Evolutionary conservation across 257 asterid species (phyloP), one percentile per base, ranked within the genome.

Genomic region (Thymus quinquecostatus): DNA sequence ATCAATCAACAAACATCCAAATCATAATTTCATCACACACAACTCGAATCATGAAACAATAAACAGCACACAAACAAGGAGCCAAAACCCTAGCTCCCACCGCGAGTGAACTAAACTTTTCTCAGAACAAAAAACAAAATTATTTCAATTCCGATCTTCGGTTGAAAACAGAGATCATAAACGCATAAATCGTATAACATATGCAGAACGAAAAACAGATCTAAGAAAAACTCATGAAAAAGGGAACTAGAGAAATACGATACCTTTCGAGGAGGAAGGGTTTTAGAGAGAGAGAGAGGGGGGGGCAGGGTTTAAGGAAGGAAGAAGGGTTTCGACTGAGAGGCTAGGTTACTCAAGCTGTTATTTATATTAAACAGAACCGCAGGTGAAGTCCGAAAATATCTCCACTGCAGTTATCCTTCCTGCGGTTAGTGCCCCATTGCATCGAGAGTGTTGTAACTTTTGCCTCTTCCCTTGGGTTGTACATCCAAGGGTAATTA

Each of bases 321-420:
- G 32, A 56, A 40, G 5, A 69, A 7, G 3, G 33, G 36, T 47
- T 8, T 50, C 0, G 54, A 34, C 9, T 70, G 29, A 80, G 81
- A 81, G 82, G 82, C 84, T 82, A 79, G 82, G 87, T 60, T 2
- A 74, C 55, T 77, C 68, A 77, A 56, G 72, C 29, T 53, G 14
- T 36, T 6, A 34, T 14, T 2, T 36, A 53, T 53, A 51, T 10
- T 3, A 2, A 49, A 8, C 40, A n/a, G 3, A 66, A 21, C 6
- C 13, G 29, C 30, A 34, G 48, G 6, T 14, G 70, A 49, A 8
- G 34, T 13, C 27, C 45, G 32, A 49, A 66, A 66, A 48, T 48
- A 65, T 49, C 71, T 32, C 47, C 51, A 5, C 41, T 70, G 36
- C 60, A 21, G 67, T 70, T 45, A n/a, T 5, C 33, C 44, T 54